Base-by-base conservation (phyloP, 2,329 filamentous ascomycete genomes). In the Neonectria faginata region DNA sequence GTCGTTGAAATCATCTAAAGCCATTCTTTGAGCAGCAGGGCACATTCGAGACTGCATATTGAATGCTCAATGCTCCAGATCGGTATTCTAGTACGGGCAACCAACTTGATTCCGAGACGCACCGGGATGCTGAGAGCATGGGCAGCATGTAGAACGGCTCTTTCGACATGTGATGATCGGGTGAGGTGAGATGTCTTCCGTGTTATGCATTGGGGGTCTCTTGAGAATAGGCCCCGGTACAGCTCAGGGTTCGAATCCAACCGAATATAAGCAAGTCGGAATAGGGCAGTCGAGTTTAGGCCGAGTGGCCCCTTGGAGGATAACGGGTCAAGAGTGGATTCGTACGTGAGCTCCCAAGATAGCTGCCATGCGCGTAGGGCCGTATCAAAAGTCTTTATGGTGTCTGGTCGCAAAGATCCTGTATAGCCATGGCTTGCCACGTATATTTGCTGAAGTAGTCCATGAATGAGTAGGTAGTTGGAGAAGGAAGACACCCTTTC, bases 31-130 rank as follows among this genome's bases (percentile, higher is more conserved):
- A 57, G 45, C 2, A 57, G 44, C 9, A 57, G 20, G 10, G 55
- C 55, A 5, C 55, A 48, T 22, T 57, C 55, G 6, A 57, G 20
- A n/a, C 55, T 57, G 20, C 55, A 57, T 9, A 57, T 16, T 0
- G 55, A 57, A 41, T 57, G 44, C 31, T 57, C 55, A 27, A 57
- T 50, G 8, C 55, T 57, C 55, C 42, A 47, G 2, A 57, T 27
- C 0, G 55, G 44, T 22, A 47, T 33, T n/a, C 44, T 33, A 5
- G 42, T 36, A 2, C 20, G 55, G 5, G 55, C 27, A 5, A 57
- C 44, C 20, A 57, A 12, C 3, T 48, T 31, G 12, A 57, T 29
- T 0, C 55, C 55, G 4, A 57, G 29, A 4, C 55, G 42, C 1
- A 57, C 55, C 1, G 55, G 55, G 7, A 57, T 50, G 20, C 55